Base-by-base conservation (phyloP, 1,284 basidiomycete species). In the Austroboletus niveus region DNA sequence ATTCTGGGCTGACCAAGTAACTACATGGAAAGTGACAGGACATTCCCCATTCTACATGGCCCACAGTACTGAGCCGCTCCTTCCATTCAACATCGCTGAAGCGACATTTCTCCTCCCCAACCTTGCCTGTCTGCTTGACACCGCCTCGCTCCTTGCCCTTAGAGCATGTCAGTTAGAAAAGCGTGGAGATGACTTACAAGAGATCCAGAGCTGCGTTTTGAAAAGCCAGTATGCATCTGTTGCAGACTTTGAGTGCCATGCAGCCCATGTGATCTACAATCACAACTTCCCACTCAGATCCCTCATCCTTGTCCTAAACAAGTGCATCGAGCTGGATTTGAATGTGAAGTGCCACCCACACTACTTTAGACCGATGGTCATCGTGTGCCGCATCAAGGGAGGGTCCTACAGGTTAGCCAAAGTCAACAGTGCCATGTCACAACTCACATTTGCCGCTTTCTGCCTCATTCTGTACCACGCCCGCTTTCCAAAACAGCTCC, bases 41-140 rank as follows among this genome's bases (percentile, higher is more conserved):
- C 39, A 45, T 10, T 59, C 57, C 1, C 60, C 60, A 0, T 66
- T 54, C 34, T 66, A 57, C 43, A 55, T 68, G 42, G 42, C 56
- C 0, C 63, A 67, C 42, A 64, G 66, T 6, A 51, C 60, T 1
- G 57, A 72, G 2, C 70, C 66, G 1, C 38, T 68, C 0, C 52
- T 71, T 1, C 70, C 62, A 0, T 58, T 72, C n/a, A 65, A 72
- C 42, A 36, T 72, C 2, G 30, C 54, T 8, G 61, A 72, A 55
- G 61, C 64, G 1, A 69, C 65, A 0, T 71, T 64, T 46, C 42
- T 72, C 8, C 8, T 11, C n/a, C 36, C 36, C 7, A 3, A 9
- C 17, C 11, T 39, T 5, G 8, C 17, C 8, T 7, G 5, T 3
- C n/a, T 5, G 7, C 8, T 20, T 7, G n/a, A n/a, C 36, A 39